Evolutionary conservation across 2,329 filamentous ascomycete genomes (phyloP).

Genomic region (Didymella lethalis): DNA sequence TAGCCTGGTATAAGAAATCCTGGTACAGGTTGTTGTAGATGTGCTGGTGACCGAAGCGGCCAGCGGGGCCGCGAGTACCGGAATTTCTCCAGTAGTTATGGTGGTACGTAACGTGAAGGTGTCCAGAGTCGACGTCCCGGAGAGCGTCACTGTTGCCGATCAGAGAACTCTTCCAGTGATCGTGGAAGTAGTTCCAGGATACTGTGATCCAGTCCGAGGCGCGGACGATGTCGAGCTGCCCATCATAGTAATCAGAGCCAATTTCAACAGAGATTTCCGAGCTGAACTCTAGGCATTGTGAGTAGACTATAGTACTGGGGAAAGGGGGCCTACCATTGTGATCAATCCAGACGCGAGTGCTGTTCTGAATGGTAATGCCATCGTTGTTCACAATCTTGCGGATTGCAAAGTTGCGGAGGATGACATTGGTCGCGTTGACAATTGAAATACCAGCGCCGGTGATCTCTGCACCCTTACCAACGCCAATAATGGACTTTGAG

Average conservation of each 20-base stretch:
- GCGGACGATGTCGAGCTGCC: slow-evolving; percentile 69
- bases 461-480: slow-evolving; percentile 53
- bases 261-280: slow-evolving; percentile 62
- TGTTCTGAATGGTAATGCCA: slow-evolving; percentile 66
- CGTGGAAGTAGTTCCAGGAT: slow-evolving; percentile 60
- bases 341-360: slow-evolving; percentile 69
- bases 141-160: slow-evolving; percentile 68
- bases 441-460: slow-evolving; percentile 62
- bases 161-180: slow-evolving; percentile 69
- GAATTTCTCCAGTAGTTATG: slow-evolving; percentile 73
- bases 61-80: slow-evolving; percentile 68
- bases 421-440: slow-evolving; percentile 64
- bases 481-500: slow-evolving; percentile 36
- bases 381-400: slow-evolving; percentile 66
- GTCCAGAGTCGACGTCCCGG: slow-evolving; percentile 64
- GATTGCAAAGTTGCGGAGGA: slow-evolving; percentile 69
- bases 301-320: not conserved
- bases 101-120: slow-evolving; percentile 70
- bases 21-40: slow-evolving; percentile 62
- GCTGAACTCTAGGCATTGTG: slow-evolving; percentile 58
- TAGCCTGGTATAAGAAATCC: slow-evolving; percentile 51
- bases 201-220: slow-evolving; percentile 69
- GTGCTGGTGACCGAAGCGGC: slow-evolving; percentile 73
- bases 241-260: slow-evolving; percentile 72
- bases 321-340: slow-evolving; percentile 58